Conservation (phyloP, 768 basidiomycete species). For the Kwoniella botswanensis region DNA sequence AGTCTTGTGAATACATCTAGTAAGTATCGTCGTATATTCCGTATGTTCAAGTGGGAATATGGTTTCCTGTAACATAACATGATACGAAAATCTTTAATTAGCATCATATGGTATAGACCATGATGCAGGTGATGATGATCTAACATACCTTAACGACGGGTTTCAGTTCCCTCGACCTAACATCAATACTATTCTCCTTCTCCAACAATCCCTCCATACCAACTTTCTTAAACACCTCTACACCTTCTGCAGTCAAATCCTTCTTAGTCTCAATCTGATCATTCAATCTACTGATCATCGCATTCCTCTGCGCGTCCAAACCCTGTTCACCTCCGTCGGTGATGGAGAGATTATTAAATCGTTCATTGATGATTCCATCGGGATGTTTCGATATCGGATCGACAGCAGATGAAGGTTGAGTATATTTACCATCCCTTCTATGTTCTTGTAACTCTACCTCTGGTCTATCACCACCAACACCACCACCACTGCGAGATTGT, state of each 20-base stretch:
- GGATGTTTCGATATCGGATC: constrained; percentile 6
- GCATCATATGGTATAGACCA: neutral
- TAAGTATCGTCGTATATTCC: constrained; percentile 44
- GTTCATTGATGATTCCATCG: constrained; percentile 4
- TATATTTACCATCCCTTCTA: neutral
- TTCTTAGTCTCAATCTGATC: constrained; percentile 15
- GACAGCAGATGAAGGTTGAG: neutral
- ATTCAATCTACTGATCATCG: constrained; percentile 33
- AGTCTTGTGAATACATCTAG: constrained; percentile 52
- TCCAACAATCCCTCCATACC: constrained; percentile 40
- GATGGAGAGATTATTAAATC: constrained; percentile 5
- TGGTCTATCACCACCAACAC: too few species aligned
- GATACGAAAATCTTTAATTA: neutral
- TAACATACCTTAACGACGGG: constrained; percentile 54
- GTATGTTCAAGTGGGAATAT: constrained; percentile 46
- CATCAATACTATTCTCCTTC: constrained; percentile 42
- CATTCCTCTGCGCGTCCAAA: constrained; percentile 33
- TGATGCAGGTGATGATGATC: neutral
- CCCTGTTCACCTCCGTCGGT: neutral
- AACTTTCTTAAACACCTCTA: constrained; percentile 35
- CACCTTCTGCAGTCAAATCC: constrained; percentile 19
- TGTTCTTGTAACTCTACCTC: neutral
- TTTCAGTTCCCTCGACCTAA: constrained; percentile 45
- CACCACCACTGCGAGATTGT: neutral
- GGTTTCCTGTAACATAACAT: constrained; percentile 41